A percentile compares a stretch with the other conserved stretches of the same genome.
These are phyloP conservation scores for Candida maesae DNA, from an alignment of 805 yeast species.

Conservation along the genomic window DNA sequence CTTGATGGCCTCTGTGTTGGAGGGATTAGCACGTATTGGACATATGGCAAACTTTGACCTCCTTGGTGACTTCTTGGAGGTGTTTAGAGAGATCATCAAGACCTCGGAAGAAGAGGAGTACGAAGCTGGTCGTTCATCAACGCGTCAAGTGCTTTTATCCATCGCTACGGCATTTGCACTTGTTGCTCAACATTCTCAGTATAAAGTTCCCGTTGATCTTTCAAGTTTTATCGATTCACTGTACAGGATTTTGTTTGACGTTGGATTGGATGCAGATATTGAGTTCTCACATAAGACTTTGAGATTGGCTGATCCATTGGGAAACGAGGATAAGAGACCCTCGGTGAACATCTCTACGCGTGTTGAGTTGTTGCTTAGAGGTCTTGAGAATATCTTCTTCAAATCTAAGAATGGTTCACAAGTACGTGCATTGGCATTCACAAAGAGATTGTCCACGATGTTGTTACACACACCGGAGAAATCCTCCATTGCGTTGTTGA, in stretches of 20 bases:
- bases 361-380: slow-evolving; percentile 73
- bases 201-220: slow-evolving; percentile 75
- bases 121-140: slow-evolving; percentile 36
- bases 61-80: slow-evolving; percentile 89
- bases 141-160: slow-evolving; percentile 75
- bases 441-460: slow-evolving; percentile 70
- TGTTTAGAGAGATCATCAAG: slow-evolving; percentile 72
- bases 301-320: slow-evolving; percentile 75
- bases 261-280: slow-evolving; percentile 75
- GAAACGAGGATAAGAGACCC: slow-evolving; percentile 48
- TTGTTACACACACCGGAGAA: slow-evolving; percentile 82
- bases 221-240: slow-evolving; percentile 75
- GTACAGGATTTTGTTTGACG: slow-evolving; percentile 61
- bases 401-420: slow-evolving; percentile 64
- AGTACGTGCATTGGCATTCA: slow-evolving; percentile 71
- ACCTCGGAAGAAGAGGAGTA: slow-evolving; percentile 46
- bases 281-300: slow-evolving; percentile 82
- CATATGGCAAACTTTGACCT: slow-evolving; percentile 90
- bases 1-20: slow-evolving; percentile 81
- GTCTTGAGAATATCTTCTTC: slow-evolving; percentile 80
- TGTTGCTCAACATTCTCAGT: slow-evolving; percentile 67
- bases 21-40: slow-evolving; percentile 87
- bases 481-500: slow-evolving; percentile 71
- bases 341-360: slow-evolving; percentile 85
- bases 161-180: slow-evolving; percentile 88